These are phyloP conservation scores for Cryoendolithus antarcticus DNA, from an alignment of 2,329 filamentous ascomycete genomes.

Conservation along the genomic window DNA sequence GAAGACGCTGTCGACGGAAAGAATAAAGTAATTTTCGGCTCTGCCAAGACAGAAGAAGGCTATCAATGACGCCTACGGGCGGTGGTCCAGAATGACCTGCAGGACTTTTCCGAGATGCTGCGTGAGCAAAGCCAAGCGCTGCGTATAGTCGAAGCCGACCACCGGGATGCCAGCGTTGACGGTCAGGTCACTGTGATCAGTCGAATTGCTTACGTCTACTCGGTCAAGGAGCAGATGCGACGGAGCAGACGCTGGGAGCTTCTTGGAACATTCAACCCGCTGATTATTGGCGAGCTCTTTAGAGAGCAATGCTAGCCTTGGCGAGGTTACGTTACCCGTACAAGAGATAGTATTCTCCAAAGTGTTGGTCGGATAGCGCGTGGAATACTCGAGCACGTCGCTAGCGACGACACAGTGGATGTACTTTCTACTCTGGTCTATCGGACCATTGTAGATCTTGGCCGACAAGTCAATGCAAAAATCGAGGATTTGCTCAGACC, in stretches of 20 bases:
- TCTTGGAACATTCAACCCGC: conserved; percentile 28
- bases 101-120: conserved; percentile 34
- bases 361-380: conserved; percentile 18
- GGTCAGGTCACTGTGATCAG: conserved; percentile 6
- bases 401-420: conserved; percentile 5
- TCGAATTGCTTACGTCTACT: conserved; percentile 12
- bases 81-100: conserved; percentile 38
- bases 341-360: conserved; percentile 10
- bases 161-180: background rate
- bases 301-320: conserved; percentile 44
- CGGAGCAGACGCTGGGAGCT: conserved; percentile 34
- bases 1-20: conserved; percentile 37
- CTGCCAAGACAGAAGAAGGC: conserved; percentile 15
- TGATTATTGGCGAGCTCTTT: conserved; percentile 30
- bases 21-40: conserved; percentile 41
- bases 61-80: conserved; percentile 38
- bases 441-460: conserved; percentile 5
- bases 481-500: conserved; percentile 8
- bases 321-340: conserved; percentile 28
- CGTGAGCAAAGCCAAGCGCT: conserved; percentile 27
- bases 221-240: conserved; percentile 18
- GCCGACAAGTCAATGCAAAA: conserved; percentile 5
- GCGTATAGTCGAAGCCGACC: conserved; percentile 18
- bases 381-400: conserved; percentile 3
- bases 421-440: conserved; percentile 4